Percentiles rank a stretch among this genome's conserved stretches.
Evolutionary conservation across 2,329 filamentous ascomycete species (phyloP).

Genomic region (Scedosporium minutisporum): DNA sequence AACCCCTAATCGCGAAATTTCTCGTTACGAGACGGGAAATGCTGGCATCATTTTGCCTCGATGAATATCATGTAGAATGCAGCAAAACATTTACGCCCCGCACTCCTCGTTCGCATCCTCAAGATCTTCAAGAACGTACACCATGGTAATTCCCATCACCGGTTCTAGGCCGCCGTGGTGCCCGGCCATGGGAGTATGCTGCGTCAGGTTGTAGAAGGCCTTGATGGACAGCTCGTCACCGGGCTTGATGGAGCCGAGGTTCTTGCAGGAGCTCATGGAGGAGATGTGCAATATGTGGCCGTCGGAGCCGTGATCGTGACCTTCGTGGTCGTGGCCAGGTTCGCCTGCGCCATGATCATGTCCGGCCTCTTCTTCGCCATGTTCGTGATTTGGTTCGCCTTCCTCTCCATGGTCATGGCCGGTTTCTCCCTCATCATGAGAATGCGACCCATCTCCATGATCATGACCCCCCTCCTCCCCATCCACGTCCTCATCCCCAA

Average conservation of each 20-base stretch:
- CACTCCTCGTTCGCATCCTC: neutral
- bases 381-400: neutral
- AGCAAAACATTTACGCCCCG: neutral
- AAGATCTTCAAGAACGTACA: constrained; percentile 2
- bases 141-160: constrained; percentile 7
- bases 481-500: neutral
- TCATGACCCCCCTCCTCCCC: neutral
- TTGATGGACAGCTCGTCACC: constrained; percentile 4
- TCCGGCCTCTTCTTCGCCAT: neutral
- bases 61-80: too few relatives aligned
- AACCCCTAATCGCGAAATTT: too few relatives aligned
- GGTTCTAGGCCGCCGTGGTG: constrained; percentile 8
- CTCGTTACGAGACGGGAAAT: too few relatives aligned
- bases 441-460: neutral
- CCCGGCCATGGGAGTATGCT: constrained; percentile 3
- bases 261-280: neutral
- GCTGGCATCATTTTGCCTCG: too few relatives aligned
- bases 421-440: neutral
- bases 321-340: neutral
- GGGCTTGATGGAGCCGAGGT: neutral
- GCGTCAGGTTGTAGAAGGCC: constrained; percentile 4
- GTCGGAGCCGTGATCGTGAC: constrained; percentile 5
- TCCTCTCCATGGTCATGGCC: neutral
- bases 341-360: neutral
- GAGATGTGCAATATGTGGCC: constrained; percentile 5